These are phyloP conservation scores for Aspergillus puulaauensis DNA, from an alignment of 2,329 filamentous ascomycete species.

Conservation along the genomic window DNA sequence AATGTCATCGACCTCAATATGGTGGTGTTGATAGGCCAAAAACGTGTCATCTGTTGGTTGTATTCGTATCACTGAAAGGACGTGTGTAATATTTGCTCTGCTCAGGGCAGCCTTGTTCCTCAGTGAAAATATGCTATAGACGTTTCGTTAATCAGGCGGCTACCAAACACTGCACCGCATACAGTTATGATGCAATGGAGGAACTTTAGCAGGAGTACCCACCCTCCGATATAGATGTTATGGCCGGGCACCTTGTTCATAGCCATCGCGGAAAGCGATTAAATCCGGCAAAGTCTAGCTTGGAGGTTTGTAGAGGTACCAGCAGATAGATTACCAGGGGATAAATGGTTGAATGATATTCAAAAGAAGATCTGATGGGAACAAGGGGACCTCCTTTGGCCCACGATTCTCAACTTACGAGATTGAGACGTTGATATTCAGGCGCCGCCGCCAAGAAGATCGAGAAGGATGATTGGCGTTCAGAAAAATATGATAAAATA, in stretches of 20 bases:
- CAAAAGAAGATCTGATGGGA: background rate
- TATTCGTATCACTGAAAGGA: conserved; percentile 77
- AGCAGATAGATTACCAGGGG: background rate
- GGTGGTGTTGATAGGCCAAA: conserved; percentile 67
- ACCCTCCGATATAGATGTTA: conserved; percentile 80
- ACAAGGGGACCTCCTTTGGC: background rate
- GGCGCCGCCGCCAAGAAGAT: background rate
- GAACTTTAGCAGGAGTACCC: conserved; percentile 25
- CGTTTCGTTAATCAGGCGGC: conserved; percentile 6
- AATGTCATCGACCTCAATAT: conserved; percentile 85
- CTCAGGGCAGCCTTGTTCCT: conserved; percentile 68
- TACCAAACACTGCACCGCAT: background rate
- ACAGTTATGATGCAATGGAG: background rate
- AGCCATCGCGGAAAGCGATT: conserved; percentile 26
- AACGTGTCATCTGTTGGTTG: conserved; percentile 57
- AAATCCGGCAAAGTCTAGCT: background rate
- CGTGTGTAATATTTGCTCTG: conserved; percentile 78
- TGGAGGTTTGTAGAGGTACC: background rate
- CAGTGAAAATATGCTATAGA: conserved; percentile 71
- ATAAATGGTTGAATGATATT: background rate
- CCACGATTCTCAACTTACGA: background rate
- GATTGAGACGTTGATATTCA: background rate
- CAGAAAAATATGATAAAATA: background rate
- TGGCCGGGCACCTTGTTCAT: conserved; percentile 68
- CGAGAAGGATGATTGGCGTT: conserved; percentile 11